Base-by-base conservation (phyloP, 441 rosid genomes). In the Macaranga tanarius region DNA sequence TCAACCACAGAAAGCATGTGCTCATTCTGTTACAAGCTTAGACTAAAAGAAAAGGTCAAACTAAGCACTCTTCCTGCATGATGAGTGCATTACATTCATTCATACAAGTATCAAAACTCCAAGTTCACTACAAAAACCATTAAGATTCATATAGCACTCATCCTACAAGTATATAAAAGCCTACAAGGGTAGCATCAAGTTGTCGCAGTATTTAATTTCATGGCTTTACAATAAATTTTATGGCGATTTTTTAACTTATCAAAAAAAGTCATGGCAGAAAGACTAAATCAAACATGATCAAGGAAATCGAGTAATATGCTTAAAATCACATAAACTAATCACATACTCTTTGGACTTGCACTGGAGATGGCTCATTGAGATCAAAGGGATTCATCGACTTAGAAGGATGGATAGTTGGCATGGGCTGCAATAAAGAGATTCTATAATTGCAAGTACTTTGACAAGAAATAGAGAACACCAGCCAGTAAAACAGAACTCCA, bases 301-400 rank as follows among this genome's bases (percentile, higher is more conserved):
- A 51, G 42, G 28, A 34, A 31, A 2, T n/a, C 45, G 20, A 26
- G 1, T n/a, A 20, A 58, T 26, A 60, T 20, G 25, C 70, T 61
- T 44, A 70, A 59, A 57, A 67, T 64, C 42, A 71, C 60, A 70
- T 61, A 22, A 70, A 67, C 23, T 44, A 74, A 77, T 59, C 19
- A 75, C 90, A 45, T 86, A 95, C 99, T 62, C 77, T 59, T 77
- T 84, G 94, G 62, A 81, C 77, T 74, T 84, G 92, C 69, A 69
- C 81, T 38, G 81, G 71, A 42, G 85, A 75, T 20, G 90, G 79
- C 73, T 86, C 90, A 44, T 71, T 79, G 70, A 84, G 62, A 81
- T 91, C 99, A 84, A 95, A 95, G 66, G 99, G 99, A 84, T 95
- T 95, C 77, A 81, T 65, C 16, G 99, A 90, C 68, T 73, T 83